Conservation (phyloP, 2,329 filamentous ascomycete genomes). For the Penicillium sp. region DNA sequence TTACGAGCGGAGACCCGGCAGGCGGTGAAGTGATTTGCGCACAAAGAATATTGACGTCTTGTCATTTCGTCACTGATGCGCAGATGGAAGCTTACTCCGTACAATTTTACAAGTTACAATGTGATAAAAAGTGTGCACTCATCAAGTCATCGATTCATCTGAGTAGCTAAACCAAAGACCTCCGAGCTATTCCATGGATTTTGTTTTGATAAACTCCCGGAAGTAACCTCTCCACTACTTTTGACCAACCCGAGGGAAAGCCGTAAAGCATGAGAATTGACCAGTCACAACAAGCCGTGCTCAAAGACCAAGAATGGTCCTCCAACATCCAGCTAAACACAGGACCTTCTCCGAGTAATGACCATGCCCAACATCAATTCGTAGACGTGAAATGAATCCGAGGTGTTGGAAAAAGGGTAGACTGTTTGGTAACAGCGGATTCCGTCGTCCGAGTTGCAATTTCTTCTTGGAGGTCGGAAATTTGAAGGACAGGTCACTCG, state of each 20-base stretch:
- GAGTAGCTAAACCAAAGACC: slow-evolving; percentile 28
- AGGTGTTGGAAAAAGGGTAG: slow-evolving; percentile 25
- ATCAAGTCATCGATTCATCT: slow-evolving; percentile 29
- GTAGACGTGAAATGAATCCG: slow-evolving; percentile 34
- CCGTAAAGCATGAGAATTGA: slow-evolving; percentile 34
- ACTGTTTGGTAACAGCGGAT: slow-evolving; percentile 31
- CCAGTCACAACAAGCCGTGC: slow-evolving; percentile 33
- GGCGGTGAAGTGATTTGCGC: slow-evolving; percentile 26
- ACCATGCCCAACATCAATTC: slow-evolving; percentile 28
- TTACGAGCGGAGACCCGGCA: slow-evolving; percentile 20
- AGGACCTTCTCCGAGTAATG: slow-evolving; percentile 29
- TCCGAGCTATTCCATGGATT: slow-evolving; percentile 29
- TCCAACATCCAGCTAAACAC: slow-evolving; percentile 40
- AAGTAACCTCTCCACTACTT: slow-evolving; percentile 40
- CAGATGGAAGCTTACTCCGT: neutral
- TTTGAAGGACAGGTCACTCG: slow-evolving; percentile 21
- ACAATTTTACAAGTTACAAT: neutral
- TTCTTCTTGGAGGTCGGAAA: slow-evolving; percentile 23
- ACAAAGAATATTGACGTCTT: slow-evolving; percentile 17
- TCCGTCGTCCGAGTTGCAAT: slow-evolving; percentile 24
- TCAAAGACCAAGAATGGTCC: slow-evolving; percentile 20
- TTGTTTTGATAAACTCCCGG: slow-evolving; percentile 36
- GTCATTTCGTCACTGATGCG: neutral
- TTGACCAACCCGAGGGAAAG: slow-evolving; percentile 18
- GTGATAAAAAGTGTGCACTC: slow-evolving; percentile 12